Evolutionary conservation across 2,329 filamentous ascomycete genomes (phyloP).

Genomic region (Coccinonectria pachysandricola): DNA sequence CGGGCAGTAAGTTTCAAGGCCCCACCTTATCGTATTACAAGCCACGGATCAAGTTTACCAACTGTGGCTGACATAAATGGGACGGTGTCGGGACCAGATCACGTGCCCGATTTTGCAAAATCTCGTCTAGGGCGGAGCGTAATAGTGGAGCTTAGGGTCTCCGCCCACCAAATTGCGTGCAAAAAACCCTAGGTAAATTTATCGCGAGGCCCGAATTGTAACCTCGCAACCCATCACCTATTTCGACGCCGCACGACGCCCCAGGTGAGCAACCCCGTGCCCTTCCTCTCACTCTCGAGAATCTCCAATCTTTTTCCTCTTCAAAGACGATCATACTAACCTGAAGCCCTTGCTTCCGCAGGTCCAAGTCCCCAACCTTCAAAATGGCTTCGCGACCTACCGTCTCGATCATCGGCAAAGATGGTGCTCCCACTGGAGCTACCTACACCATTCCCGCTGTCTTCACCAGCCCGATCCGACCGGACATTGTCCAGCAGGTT

Average conservation of each 20-base stretch:
- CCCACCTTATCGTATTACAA: no score
- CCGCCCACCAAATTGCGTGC: slow-evolving; percentile 27
- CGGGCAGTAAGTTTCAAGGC: no score
- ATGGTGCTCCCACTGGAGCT: slow-evolving; percentile 83
- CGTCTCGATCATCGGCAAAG: slow-evolving; percentile 92
- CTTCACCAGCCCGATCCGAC: slow-evolving; percentile 94
- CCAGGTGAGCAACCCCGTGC: slow-evolving; percentile 24
- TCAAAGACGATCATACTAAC: no score
- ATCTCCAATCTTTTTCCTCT: slow-evolving; percentile 11
- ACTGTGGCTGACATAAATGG: no score
- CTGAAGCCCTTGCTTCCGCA: slow-evolving; percentile 13
- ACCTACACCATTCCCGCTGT: slow-evolving; percentile 91
- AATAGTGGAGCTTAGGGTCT: slow-evolving; percentile 27
- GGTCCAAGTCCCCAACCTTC: slow-evolving; percentile 30
- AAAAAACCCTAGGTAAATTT: slow-evolving; percentile 29
- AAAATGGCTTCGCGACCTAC: slow-evolving; percentile 94
- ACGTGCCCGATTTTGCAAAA: slow-evolving; percentile 7
- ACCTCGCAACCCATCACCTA: slow-evolving; percentile 26
- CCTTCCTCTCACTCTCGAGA: slow-evolving; percentile 4
- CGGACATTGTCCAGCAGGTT: slow-evolving; percentile 97
- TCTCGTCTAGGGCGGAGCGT: slow-evolving; percentile 21
- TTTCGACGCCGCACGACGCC: slow-evolving; percentile 31
- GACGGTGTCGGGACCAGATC: slow-evolving; percentile 4
- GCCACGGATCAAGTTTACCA: no score
- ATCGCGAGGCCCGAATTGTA: slow-evolving; percentile 22